Evolutionary conservation across 2,329 filamentous ascomycete species (phyloP), one percentile per base, ranked within the genome.

Genomic region (Aspergillus oerlinghausenensis): DNA sequence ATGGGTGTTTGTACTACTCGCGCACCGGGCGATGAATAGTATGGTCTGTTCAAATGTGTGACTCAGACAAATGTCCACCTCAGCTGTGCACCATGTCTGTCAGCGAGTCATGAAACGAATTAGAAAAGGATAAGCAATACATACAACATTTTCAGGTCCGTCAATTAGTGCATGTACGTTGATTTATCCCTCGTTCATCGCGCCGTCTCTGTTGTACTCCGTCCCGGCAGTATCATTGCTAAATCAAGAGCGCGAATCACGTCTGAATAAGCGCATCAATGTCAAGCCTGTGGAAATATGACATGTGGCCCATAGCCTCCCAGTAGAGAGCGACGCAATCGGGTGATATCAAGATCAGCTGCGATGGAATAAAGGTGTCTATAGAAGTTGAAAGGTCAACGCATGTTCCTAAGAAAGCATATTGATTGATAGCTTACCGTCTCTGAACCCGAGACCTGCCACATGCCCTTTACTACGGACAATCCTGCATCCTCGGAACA

Each of bases 271-370:
- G 65, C 35, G 63, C 57, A 52, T 77, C 75, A 49, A 78, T 70
- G 58, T 79, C 67, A 49, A 79, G 69, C 23, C 77, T 71, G 45
- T 73, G 70, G 61, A 74, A 78, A 56, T 76, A 79, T 1, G 76
- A 75, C 32, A 78, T 70, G 55, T 78, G 76, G 2, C 73, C 73
- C 66, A 77, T 73, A n/a, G 72, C 67, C 51, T 89, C 77, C 92
- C 92, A 97, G 69, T 91, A 88, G 69, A 93, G 90, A 2, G 91
- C 92, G 54, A 97, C 71, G 43, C 82, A 80, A 67, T 96, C 80
- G n/a, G 85, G 82, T 2, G 88, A 92, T 42, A 95, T 81, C 38
- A 97, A 80, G 50, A 96, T 85, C 23, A 97, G 80, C 63, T 92
- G 85, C 0, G 87, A 88, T 2, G 86, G 79, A 51, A 92, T 88